Conservation (phyloP, 2,329 filamentous ascomycete species). For the Penicillium crustosum region DNA sequence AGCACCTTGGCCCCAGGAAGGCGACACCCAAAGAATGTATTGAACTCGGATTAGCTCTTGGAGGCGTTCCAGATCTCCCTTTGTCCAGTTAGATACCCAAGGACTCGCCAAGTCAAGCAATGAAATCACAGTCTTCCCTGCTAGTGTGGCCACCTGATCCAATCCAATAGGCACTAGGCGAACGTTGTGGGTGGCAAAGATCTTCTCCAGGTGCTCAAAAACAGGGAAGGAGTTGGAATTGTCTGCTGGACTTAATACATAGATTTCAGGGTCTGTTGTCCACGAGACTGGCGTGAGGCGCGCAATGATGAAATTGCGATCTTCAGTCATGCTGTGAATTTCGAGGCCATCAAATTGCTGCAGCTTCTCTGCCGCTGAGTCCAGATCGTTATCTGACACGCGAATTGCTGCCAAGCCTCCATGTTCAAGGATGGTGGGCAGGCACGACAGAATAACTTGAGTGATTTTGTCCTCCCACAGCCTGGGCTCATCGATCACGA, state of each 20-base stretch:
- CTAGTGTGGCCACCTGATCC: conserved; percentile 10
- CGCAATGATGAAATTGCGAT: conserved; percentile 12
- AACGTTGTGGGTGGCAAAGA: conserved; percentile 16
- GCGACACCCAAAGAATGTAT: conserved; percentile 24
- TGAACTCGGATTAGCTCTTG: conserved; percentile 14
- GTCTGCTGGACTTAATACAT: conserved; percentile 9
- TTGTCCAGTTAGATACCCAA: conserved; percentile 16
- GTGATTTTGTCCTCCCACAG: conserved; percentile 8
- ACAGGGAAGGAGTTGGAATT: conserved; percentile 2
- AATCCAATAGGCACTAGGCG: conserved; percentile 11
- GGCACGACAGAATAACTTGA: conserved; percentile 2
- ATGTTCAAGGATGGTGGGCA: conserved; percentile 8
- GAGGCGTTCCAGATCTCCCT: conserved; percentile 13
- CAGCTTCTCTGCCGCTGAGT: conserved; percentile 4
- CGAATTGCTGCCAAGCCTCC: conserved; percentile 15
- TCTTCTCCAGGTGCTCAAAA: conserved; percentile 12
- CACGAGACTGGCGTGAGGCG: conserved; percentile 13
- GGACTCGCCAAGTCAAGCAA: conserved; percentile 18
- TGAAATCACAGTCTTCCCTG: conserved; percentile 21
- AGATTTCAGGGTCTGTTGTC: conserved; percentile 18
- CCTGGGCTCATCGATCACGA: conserved; percentile 15
- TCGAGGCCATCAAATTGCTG: conserved; percentile 10
- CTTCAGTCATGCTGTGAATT: conserved; percentile 12
- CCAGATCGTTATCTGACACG: conserved; percentile 6
- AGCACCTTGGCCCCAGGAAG: conserved; percentile 12